Evolutionary conservation across 768 basidiomycete species (phyloP), one percentile per base, ranked within the genome.

Genomic region (Gymnopilus junonius): DNA sequence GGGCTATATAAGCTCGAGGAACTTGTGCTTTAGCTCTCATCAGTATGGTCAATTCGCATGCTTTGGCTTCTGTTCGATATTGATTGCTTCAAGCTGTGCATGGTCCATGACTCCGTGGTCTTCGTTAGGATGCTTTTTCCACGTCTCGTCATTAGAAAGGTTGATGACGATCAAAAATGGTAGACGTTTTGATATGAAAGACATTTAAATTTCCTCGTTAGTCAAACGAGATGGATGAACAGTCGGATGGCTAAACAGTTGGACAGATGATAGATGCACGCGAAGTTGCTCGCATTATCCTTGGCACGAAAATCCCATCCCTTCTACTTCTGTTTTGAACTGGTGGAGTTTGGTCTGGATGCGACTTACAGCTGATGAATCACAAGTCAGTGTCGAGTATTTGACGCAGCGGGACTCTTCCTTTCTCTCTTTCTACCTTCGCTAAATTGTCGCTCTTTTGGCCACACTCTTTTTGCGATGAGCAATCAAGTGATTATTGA

Each of bases 1-100:
- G 89, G 90, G 21, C 67, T 87, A 66, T 93, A 93, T 74, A 87
- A 85, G 73, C 70, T 93, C 63, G 92, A 93, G 67, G 89, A 92
- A 68, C 77, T 94, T 65, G 76, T 82, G 34, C 73, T 91, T 62
- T 90, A 77, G 65, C 39, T 55, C 50, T 10, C 25, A 12, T 25
- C 54, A 27, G 34, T 29, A 39, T 39, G 54, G 27, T 8, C 20
- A 32, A 12, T 55, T n/a, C 35, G 40, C 20, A 35, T 25, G 34
- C 23, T 55, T 10, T 27, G 6, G 20, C 31, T 7, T 37, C n/a
- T 23, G 25, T n/a, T 12, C 29, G 8, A n/a, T 51, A 15, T 17
- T 32, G 17, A 51, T 31, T 32, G 31, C 17, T 11, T n/a, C 7
- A 42, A 42, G 40, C 20, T 8, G 2, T 20, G 40, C n/a, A 31